Base-by-base conservation (phyloP, 2,329 filamentous ascomycete genomes). In the Chrysoporthe deuterocubensis region DNA sequence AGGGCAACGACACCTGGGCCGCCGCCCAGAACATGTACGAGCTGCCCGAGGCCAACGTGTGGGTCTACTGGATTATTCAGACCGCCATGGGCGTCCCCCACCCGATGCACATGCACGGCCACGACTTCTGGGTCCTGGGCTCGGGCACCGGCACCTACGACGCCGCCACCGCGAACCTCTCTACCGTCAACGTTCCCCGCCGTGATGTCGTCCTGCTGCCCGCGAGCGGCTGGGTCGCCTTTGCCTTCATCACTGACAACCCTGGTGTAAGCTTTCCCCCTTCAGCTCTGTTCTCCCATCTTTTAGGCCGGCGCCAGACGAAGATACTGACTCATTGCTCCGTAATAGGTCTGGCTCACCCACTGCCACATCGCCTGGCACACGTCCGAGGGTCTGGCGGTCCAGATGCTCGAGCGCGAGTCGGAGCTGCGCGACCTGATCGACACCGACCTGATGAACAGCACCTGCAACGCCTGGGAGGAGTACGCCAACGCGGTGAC, bases 91-190 rank as follows among this genome's bases (percentile, higher is more conserved):
- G 74, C 74, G 13, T 74, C 76, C 34, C 72, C 77, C 82, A 84
- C 71, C 81, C 82, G 11, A 54, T 21, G 50, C 83, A 85, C 74
- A 74, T 85, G 34, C 83, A 85, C 74, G 83, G 83, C 8, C 83
- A 85, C 71, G 80, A 84, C 64, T 84, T 84, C 74, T 81, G 78
- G 70, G 74, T 85, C 14, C 72, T 85, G 13, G 74, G 76, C 18
- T 66, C 78, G 74, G 74, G 73, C 44, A 59, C 66, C 52, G 69
- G 73, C 44, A 7, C 62, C n/a, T 75, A 63, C 56, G 71, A 67
- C 66, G 44, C 78, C 79, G 64, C 75, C 76, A 60, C 62, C 7
- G 54, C 71, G 21, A 52, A 56, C 13, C 70, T 74, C 21, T 68
- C 69, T 59, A 71, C 72, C 70, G 57, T 62, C 64, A 81, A 81